Base-by-base conservation (phyloP, 2,329 filamentous ascomycete genomes). In the Aspergillus versicolor region DNA sequence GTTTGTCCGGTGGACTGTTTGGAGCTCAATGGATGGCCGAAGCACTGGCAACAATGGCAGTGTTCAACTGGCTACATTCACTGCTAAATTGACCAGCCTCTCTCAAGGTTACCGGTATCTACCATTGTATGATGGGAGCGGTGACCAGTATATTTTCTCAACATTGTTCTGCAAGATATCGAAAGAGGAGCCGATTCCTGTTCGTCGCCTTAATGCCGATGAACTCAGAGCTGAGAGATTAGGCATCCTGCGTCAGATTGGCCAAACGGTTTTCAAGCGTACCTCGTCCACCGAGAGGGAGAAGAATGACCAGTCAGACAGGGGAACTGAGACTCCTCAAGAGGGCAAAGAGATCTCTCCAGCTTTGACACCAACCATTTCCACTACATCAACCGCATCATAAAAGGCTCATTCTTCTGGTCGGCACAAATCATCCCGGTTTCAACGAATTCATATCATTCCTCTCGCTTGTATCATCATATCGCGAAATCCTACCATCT, bases 61-160 rank as follows among this genome's bases (percentile, higher is more conserved):
- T 78, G 74, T 77, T 22, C 80, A 91, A 21, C 82, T 97, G 56
- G 94, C 91, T 3, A 94, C 89, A 1, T 97, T 93, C 75, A 97
- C 91, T 2, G 92, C 91, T 61, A 97, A 97, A 77, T 86, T 97
- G 51, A 88, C 83, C 77, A 95, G 88, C 70, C 83, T 97, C 42
- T 91, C 93, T 71, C 88, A 94, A 74, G 94, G 94, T 27, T 97
- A 94, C 74, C 91, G 93, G 60, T 95, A 96, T 59, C 81, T 97
- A 52, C 94, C 93, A 11, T 82, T 99, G 15, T 89, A 91, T 73
- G 92, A 97, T 75, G 84, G 86, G 55, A 90, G 91, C 61, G 94
- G 92, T 59, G 92, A 97, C 66, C 91, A 92, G 66, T 97, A 95
- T 72, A 82, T 97, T 43, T 97, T 97, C 76, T 96, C 94, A 2